Base-by-base conservation (phyloP, 108 stramenopile genomes). In the Cyclostephanos tholiformis region DNA sequence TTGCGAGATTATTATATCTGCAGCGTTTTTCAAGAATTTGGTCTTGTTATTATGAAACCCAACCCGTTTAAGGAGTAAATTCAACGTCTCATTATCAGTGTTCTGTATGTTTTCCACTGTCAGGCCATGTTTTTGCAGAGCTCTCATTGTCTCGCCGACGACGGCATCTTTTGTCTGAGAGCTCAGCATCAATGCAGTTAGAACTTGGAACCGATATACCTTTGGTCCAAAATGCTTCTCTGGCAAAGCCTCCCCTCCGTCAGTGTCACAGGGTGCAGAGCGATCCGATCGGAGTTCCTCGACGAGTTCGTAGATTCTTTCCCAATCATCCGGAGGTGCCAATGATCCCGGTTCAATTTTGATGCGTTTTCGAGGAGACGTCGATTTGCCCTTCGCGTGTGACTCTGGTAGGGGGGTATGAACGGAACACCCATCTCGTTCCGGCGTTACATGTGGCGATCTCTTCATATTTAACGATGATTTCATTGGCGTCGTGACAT, bases 11-110 rank as follows among this genome's bases (percentile, higher is more conserved):
- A 95, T 66, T 27, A 90, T 93, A 27, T 89, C 76, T 9, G 78
- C 87, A 10, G 84, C 76, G 62, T 89, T 60, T 49, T 94, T 87
- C 27, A 97, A 85, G 53, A 83, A 93, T 74, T 91, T 97, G 56
- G 93, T 91, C 79, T 97, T 97, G 85, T 93, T 92, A 75, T 97
- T 97, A 62, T 92, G 96, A 83, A 97, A 97, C 14, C 96, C 96
- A 48, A 95, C 96, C 48, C 71, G 83, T 25, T 70, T 41, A 67
- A 97, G 93, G 23, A 90, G 69, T 7, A 43, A 27, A 72, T 94
- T 90, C 59, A 96, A 63, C 50, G 63, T 69, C 14, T 87, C 85
- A 13, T 72, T 62, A 19, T 72, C 59, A 26, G 86, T 88, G 36
- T 65, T 74, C 52, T 68, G 64, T n/a, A 95, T 88, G 53, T 88